These are phyloP conservation scores for Sparassis latifolia DNA, from an alignment of 1,284 basidiomycete genomes.

Conservation along the genomic window DNA sequence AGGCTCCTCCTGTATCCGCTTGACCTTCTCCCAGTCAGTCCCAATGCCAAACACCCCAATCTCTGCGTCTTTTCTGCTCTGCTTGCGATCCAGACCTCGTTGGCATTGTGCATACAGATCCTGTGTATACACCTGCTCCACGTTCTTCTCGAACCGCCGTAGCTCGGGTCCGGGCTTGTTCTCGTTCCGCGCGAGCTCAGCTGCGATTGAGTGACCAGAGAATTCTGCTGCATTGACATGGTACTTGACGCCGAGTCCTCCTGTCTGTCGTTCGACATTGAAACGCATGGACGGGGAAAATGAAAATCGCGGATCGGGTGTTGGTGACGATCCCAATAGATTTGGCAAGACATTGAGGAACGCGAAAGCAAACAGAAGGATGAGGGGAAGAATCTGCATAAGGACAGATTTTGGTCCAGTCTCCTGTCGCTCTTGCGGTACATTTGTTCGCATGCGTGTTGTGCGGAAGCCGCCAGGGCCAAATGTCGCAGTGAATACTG, in stretches of 20 bases:
- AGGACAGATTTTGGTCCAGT: slow-evolving; percentile 62
- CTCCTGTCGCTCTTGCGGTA: slow-evolving; percentile 26
- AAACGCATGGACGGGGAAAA: slow-evolving; percentile 60
- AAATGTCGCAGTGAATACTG: slow-evolving; percentile 72
- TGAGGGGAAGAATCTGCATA: slow-evolving; percentile 82
- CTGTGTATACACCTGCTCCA: slow-evolving; percentile 71
- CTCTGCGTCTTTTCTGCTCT: slow-evolving; percentile 66
- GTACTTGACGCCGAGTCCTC: slow-evolving; percentile 70
- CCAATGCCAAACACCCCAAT: slow-evolving; percentile 85
- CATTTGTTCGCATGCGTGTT: slow-evolving; percentile 41
- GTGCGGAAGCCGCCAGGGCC: slow-evolving; percentile 74
- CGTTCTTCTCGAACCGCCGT: slow-evolving; percentile 52
- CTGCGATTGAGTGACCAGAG: slow-evolving; percentile 72
- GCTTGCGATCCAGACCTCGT: slow-evolving; percentile 51
- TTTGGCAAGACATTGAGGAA: slow-evolving; percentile 80
- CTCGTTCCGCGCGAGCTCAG: slow-evolving; percentile 52
- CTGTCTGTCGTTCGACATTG: slow-evolving; percentile 62
- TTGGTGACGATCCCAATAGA: slow-evolving; percentile 58
- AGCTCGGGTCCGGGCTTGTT: slow-evolving; percentile 35
- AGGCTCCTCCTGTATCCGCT: slow-evolving; percentile 55
- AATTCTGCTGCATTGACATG: slow-evolving; percentile 84
- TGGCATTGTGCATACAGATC: slow-evolving; percentile 70
- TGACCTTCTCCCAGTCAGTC: slow-evolving; percentile 84
- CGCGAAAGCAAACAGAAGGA: slow-evolving; percentile 81
- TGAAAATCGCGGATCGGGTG: slow-evolving; percentile 78